Base-by-base conservation (phyloP, 441 rosid species). In the Mallotus japonicus region DNA sequence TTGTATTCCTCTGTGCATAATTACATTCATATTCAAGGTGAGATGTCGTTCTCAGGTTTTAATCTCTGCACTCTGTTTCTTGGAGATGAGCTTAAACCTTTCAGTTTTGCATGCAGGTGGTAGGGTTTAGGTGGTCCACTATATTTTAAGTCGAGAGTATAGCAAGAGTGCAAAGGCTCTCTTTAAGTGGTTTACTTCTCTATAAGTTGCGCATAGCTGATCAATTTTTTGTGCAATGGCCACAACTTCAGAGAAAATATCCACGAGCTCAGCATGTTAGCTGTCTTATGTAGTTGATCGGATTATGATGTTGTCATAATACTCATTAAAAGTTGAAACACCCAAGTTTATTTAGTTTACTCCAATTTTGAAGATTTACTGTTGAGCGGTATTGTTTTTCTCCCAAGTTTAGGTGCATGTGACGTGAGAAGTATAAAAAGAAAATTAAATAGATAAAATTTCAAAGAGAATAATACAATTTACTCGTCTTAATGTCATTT, bases 181-280 rank as follows among this genome's bases (percentile, higher is more conserved):
- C 99, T 24, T 74, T 91, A 72, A 95, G 97, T 73, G 96, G 97
- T 57, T 78, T 89, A 78, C 85, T 95, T 50, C 93, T 92, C 6
- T 91, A 95, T 85, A 88, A 89, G 76, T 81, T 91, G 66, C 74
- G 75, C 16, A 82, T 92, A 69, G 97, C 95, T 20, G 97, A 95
- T 87, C 88, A 87, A 67, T 87, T 91, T 81, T 92, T 82, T 73
- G 97, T 95, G 77, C 99, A 95, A 58, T 95, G 97, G 97, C 91
- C 97, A 4, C 88, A 88, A 40, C 83, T 92, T 40, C 87, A 87
- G 77, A 84, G 77, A 57, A 79, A 87, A 50, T 91, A 92, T 76
- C 87, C 95, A 28, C 87, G 87, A 63, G 86, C 93, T 70, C 88
- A 83, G 56, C 85, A 88, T 77, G 96, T 91, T 62, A 95, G 96